These are phyloP conservation scores for Agrocybe chaxingu DNA, from an alignment of 768 basidiomycete species.

Conservation along the genomic window DNA sequence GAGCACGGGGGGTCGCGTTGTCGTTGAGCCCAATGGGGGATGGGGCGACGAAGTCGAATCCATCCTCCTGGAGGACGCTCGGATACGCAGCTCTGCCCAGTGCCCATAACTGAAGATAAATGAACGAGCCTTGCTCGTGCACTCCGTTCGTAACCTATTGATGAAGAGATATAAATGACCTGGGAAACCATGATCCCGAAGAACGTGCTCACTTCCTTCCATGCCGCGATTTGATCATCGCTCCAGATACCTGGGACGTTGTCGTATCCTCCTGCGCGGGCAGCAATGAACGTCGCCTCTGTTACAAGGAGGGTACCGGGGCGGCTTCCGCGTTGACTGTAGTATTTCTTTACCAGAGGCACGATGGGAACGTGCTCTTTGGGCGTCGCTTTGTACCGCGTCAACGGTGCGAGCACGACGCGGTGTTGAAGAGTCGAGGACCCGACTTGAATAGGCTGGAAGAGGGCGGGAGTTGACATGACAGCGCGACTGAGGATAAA, in stretches of 20 bases:
- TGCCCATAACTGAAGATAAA: slow-evolving; percentile 60
- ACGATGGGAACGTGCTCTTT: slow-evolving; percentile 33
- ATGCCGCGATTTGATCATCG: slow-evolving; percentile 52
- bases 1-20: slow-evolving; percentile 29
- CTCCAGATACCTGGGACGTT: slow-evolving; percentile 65
- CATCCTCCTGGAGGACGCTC: slow-evolving; percentile 31
- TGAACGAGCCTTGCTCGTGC: slow-evolving; percentile 34
- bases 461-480: slow-evolving; percentile 35
- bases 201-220: slow-evolving; percentile 44
- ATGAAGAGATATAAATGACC: not conserved
- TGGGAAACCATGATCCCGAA: not conserved
- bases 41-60: slow-evolving; percentile 30
- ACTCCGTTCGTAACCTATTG: slow-evolving; percentile 49
- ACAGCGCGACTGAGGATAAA: slow-evolving; percentile 38
- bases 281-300: slow-evolving; percentile 54
- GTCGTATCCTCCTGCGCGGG: slow-evolving; percentile 44
- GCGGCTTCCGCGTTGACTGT: slow-evolving; percentile 40
- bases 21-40: slow-evolving; percentile 25
- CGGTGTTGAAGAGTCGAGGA: slow-evolving; percentile 40
- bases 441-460: slow-evolving; percentile 46
- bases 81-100: slow-evolving; percentile 41
- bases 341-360: slow-evolving; percentile 39
- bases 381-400: slow-evolving; percentile 36
- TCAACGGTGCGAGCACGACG: slow-evolving; percentile 52
- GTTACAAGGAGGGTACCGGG: slow-evolving; percentile 55